A percentile compares a stretch with the other conserved stretches of the same genome.
These are phyloP conservation scores for Fomitopsis palustris DNA, from an alignment of 1,284 basidiomycete species.

Conservation along the genomic window DNA sequence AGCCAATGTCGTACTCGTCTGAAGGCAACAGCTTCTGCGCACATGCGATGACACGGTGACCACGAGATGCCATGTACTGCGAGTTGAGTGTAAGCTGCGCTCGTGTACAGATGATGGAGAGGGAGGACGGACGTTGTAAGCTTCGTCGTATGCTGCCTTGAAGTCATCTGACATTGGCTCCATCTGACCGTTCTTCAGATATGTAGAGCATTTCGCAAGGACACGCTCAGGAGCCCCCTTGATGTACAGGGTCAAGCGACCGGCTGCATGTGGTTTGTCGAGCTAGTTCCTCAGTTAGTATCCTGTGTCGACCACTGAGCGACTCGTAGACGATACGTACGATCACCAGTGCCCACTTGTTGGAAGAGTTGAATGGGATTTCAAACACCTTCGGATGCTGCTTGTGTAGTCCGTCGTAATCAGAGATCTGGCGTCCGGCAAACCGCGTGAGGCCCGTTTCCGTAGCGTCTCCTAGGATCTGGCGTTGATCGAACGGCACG, in stretches of 20 bases:
- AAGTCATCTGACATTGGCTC: slow-evolving; percentile 56
- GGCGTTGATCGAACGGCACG: slow-evolving; percentile 58
- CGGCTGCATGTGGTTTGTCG: slow-evolving; percentile 48
- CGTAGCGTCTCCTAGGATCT: slow-evolving; percentile 66
- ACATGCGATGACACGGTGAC: slow-evolving; percentile 68
- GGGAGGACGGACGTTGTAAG: slow-evolving; percentile 47
- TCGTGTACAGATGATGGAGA: background rate
- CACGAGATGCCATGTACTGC: slow-evolving; percentile 70
- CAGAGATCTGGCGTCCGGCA: slow-evolving; percentile 49
- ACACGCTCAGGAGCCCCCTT: slow-evolving; percentile 71
- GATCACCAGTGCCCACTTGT: slow-evolving; percentile 70
- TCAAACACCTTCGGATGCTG: slow-evolving; percentile 57
- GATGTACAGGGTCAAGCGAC: slow-evolving; percentile 50
- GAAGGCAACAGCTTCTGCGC: slow-evolving; percentile 53
- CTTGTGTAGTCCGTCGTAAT: slow-evolving; percentile 54
- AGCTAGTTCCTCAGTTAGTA: slow-evolving; percentile 33
- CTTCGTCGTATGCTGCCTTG: slow-evolving; percentile 48
- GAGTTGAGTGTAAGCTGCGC: background rate
- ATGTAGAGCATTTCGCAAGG: slow-evolving; percentile 58
- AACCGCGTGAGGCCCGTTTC: slow-evolving; percentile 67
- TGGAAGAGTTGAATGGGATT: slow-evolving; percentile 69
- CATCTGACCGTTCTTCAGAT: slow-evolving; percentile 47
- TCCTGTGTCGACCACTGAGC: background rate
- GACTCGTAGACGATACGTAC: slow-evolving; percentile 36
- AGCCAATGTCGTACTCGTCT: slow-evolving; percentile 41